phyloP scores from a whole-genome alignment of 2,329 filamentous ascomycete genomes.

The Trichoderma aggressivum region DNA sequence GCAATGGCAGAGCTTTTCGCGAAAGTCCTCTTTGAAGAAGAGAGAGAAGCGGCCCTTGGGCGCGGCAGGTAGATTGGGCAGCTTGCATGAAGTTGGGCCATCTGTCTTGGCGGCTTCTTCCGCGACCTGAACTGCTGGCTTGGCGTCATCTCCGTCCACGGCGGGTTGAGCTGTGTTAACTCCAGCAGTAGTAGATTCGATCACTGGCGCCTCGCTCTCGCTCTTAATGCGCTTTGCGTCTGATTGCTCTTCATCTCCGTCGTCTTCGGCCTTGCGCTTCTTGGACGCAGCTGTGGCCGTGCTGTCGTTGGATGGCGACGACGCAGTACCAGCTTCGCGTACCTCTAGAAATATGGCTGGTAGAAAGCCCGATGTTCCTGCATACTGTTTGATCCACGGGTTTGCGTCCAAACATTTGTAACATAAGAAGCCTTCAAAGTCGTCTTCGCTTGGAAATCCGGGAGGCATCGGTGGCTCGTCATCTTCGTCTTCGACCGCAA shows the following conservation, averaged over 20 bases:
- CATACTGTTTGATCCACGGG: conserved; percentile 90
- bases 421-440: conserved; percentile 87
- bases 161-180: neutral
- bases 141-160: neutral
- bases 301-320: neutral
- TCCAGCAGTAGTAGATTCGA: neutral
- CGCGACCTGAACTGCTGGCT: conserved; percentile 13
- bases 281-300: conserved; percentile 36
- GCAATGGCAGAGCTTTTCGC: conserved; percentile 79
- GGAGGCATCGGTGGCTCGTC: conserved; percentile 69
- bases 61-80: conserved; percentile 53
- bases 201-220: conserved; percentile 29
- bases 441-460: conserved; percentile 84
- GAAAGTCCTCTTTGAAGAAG: conserved; percentile 77
- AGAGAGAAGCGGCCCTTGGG: conserved; percentile 67
- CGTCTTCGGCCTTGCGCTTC: conserved; percentile 66
- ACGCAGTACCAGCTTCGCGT: neutral
- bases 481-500: conserved; percentile 44
- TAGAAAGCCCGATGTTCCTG: conserved; percentile 75
- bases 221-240: conserved; percentile 53
- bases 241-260: conserved; percentile 33
- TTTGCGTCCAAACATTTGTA: conserved; percentile 87
- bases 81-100: conserved; percentile 50
- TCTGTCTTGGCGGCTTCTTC: neutral
- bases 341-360: conserved; percentile 58